Evolutionary conservation across 2,329 filamentous ascomycete species (phyloP), one percentile per base, ranked within the genome.

Genomic region (Ceratocystis eucalypticola): DNA sequence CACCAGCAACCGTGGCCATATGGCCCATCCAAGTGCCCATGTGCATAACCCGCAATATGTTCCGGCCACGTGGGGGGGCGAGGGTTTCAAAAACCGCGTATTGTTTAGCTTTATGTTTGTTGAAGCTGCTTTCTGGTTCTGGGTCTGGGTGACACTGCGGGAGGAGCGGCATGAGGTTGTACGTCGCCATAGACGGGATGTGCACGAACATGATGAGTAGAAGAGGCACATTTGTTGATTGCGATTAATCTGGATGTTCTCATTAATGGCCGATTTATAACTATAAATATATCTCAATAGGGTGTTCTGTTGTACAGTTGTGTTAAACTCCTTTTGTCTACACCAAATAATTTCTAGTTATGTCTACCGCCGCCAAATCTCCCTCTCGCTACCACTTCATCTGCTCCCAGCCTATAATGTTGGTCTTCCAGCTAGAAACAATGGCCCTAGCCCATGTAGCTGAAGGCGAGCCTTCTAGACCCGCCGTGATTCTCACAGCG

Each of bases 51-150:
- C 75, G 15, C 67, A 72, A 33, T 77, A 78, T 69, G 69, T 73
- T 64, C 74, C 76, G 44, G 73, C 74, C 62, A 72, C 74, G 72
- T 81, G 75, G 80, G 85, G 76, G 69, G 79, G 84, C 62, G 87
- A 91, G 69, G 82, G 83, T 28, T 75, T 96, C 71, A 91, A 92
- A 78, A 96, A 95, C 74, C 84, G 90, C 63, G 78, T 96, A 50
- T 84, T 96, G 50, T 95, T 96, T 73, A 86, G 88, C 0, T 94
- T 91, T 76, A 85, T 85, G 7, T 94, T 96, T 72, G 73, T 96
- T 72, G 92, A 96, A 78, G 84, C 90, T 74, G 80, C 90, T 70
- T 82, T 83, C 69, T 96, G 91, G 90, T 91, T 96, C 75, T 96
- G 91, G 91, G 85, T 84, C 28, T 90, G 85, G 80, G 80, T 87